Evolutionary conservation across 73 alveolate genomes (phyloP).

Genomic region (Uronychia setigera): DNA sequence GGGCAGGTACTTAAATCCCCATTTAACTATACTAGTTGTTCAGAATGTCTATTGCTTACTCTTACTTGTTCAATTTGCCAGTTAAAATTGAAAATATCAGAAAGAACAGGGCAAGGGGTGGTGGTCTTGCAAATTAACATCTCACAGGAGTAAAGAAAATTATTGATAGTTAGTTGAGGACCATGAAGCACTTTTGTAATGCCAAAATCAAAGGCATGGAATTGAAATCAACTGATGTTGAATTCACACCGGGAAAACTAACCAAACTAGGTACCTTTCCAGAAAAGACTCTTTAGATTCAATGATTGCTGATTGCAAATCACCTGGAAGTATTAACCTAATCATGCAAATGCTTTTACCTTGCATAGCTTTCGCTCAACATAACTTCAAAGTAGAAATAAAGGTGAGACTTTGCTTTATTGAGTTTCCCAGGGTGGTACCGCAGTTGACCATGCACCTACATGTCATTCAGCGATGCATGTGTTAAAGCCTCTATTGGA

Average conservation of each 20-base stretch:
- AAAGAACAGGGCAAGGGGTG: constrained; percentile 65
- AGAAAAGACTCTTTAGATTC: constrained; percentile 35
- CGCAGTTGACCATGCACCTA: constrained; percentile 75
- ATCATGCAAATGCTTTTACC: constrained; percentile 79
- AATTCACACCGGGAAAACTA: constrained; percentile 48
- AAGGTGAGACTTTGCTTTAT: constrained; percentile 50
- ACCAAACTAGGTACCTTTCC: constrained; percentile 17
- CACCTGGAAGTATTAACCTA: constrained; percentile 77
- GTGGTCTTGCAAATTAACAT: constrained; percentile 82
- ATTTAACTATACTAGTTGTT: constrained; percentile 28
- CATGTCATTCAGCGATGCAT: constrained; percentile 53
- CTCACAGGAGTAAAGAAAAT: constrained; percentile 53
- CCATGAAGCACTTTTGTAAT: constrained; percentile 20
- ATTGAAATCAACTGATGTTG: constrained; percentile 59
- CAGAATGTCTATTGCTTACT: constrained; percentile 68
- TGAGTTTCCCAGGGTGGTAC: constrained; percentile 92
- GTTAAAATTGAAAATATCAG: constrained; percentile 66
- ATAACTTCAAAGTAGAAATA: not conserved
- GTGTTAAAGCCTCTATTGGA: constrained; percentile 64
- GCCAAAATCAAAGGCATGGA: constrained; percentile 55
- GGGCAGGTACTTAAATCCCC: constrained; percentile 79
- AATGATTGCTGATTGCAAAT: constrained; percentile 63
- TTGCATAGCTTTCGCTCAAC: constrained; percentile 58
- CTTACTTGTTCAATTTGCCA: constrained; percentile 63
- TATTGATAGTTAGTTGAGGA: constrained; percentile 36